Evolutionary conservation across 495 filamentous ascomycete species (phyloP), one percentile per base, ranked within the genome.

Genomic region (Pyronema omphalodes): DNA sequence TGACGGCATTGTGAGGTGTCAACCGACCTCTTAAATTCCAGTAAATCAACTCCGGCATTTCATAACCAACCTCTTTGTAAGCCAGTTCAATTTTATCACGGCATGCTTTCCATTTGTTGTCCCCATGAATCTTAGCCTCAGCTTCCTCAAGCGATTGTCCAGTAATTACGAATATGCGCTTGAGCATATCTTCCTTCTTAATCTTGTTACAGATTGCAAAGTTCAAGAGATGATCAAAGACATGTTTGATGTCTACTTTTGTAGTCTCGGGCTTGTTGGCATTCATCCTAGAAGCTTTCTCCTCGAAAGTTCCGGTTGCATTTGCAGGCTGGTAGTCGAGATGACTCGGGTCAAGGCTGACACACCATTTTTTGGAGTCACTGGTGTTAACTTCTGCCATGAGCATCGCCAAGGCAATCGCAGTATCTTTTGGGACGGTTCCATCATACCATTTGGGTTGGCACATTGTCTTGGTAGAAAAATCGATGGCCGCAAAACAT

Each of bases 121-220:
- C 34, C 12, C 51, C 47, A n/a, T 15, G n/a, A 15, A 7, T 6
- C 3, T 17, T 35, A 19, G 11, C 7, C 3, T 37, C 6, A 0
- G 68, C 71, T 7, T 46, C 8, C 49, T 73, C 60, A 58, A 75
- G 73, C 50, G 73, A 69, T 72, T 73, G 73, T 57, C 74, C 70
- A 37, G 56, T 65, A 57, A 74, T 71, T 5, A 74, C 67, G 55
- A 74, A 73, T 18, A 74, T 57, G 52, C 69, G 70, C 58, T 73
- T 71, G 18, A 73, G 67, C 71, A 75, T 74, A 9, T 73, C 61
- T 48, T 70, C 70, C 37, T 55, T 63, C 47, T 52, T 57, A 15
- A 75, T 41, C 15, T 68, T 58, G 19, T 69, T 60, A 52, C 60
- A 23, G n/a, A 69, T 12, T 0, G 72, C 72, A 61, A 69, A 67